Conservation (phyloP, 768 basidiomycete species). For the Leccinum rimulosum region DNA sequence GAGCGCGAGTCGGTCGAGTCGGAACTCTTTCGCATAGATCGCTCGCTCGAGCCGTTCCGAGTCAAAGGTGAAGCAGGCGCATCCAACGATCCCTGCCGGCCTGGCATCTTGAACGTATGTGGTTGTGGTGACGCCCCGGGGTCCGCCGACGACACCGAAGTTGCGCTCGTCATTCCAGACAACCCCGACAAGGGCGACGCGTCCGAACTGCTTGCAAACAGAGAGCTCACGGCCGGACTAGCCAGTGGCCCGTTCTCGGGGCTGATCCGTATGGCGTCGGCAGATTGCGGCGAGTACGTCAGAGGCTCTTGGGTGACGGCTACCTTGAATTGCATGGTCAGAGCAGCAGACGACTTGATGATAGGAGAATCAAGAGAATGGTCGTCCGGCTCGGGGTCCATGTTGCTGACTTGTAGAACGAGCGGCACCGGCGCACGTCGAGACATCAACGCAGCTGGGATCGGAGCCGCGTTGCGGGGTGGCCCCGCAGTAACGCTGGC, state of each 20-base stretch:
- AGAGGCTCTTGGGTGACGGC: slow-evolving; percentile 19
- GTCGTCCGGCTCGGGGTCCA: slow-evolving; percentile 3
- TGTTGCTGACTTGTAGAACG: slow-evolving; percentile 4
- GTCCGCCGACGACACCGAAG: slow-evolving; percentile 16
- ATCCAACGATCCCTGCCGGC: slow-evolving; percentile 19
- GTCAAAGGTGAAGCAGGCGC: neutral
- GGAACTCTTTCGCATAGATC: slow-evolving; percentile 17
- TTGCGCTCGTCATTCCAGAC: slow-evolving; percentile 1
- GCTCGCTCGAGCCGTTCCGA: slow-evolving; percentile 21
- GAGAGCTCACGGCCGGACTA: slow-evolving; percentile 15
- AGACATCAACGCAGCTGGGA: slow-evolving; percentile 24
- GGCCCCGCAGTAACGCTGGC: neutral
- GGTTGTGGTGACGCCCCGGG: slow-evolving; percentile 14
- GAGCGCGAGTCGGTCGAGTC: slow-evolving; percentile 35
- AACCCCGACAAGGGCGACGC: slow-evolving; percentile 8
- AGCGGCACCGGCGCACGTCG: slow-evolving; percentile 22
- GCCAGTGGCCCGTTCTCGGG: slow-evolving; percentile 1
- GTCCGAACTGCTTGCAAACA: slow-evolving; percentile 9
- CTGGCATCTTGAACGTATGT: slow-evolving; percentile 9
- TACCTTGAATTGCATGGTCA: slow-evolving; percentile 23
- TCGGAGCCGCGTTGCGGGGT: slow-evolving; percentile 2
- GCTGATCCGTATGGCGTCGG: neutral
- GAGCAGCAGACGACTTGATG: slow-evolving; percentile 39
- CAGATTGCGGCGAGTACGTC: slow-evolving; percentile 5
- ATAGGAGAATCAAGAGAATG: slow-evolving; percentile 3